Base-by-base conservation (phyloP, 1,139 yeast species). In the Tardiomyces digboiensis region DNA sequence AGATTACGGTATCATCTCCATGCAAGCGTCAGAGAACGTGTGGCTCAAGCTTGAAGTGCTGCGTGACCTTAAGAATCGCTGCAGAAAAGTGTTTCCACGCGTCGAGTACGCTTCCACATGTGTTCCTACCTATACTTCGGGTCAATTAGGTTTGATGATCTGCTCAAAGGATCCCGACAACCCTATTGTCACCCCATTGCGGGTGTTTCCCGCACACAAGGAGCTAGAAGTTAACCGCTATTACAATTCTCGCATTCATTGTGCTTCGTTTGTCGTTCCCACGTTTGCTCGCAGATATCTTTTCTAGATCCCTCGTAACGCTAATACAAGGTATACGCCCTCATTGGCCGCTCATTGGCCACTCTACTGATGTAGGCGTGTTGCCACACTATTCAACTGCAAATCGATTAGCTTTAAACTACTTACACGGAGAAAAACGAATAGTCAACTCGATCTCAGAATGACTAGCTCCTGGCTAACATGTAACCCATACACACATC, bases 61-160 rank as follows among this genome's bases (percentile, higher is more conserved):
- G 59, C 75, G 80, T 60, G 75, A 81, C 57, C 76, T 88, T 67
- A 80, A 82, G 70, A 67, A 75, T 53, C 86, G 81, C 52, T 86
- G 95, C 67, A 68, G 71, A 54, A 75, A 76, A 50, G 86, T 87
- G 39, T 88, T 88, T 80, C 95, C 96, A 44, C 80, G 76, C 42
- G 96, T 83, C 26, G 89, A 82, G 62, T 88, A 86, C 63, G 87
- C 91, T 42, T 84, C 82, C 71, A 82, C 94, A 48, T 77, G 87
- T 64, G 85, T 87, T 54, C 97, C 97, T 59, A 85, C 96, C 46
- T 88, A 88, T 61, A 94, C 97, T 51, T 80, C 94, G 22, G 97
- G 97, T 49, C 91, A 88, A 58, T 81, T 88, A 60, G 97, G 96
- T 19, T 82, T 88, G 69, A 86, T 88, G 95, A 88, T 88, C 43